Percentiles rank a stretch among this genome's conserved stretches.
Conservation (phyloP, 257 asterid genomes). For the Salvia splendens region DNA sequence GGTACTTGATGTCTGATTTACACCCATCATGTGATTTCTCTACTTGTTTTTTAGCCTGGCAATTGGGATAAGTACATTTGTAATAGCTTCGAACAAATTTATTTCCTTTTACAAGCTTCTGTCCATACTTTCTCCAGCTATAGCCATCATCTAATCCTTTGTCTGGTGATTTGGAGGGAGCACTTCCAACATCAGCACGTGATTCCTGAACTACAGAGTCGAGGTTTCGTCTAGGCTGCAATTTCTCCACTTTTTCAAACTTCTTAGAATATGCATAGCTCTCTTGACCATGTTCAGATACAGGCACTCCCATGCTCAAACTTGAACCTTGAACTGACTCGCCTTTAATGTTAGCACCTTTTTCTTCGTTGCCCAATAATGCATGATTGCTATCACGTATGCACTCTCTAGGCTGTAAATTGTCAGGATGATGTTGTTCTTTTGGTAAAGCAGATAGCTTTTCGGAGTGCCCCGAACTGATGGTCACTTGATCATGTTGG, state of each 20-base stretch:
- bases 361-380: slow-evolving; percentile 31
- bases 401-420: slow-evolving; percentile 31
- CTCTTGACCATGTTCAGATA: slow-evolving; percentile 36
- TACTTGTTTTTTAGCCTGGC: slow-evolving; percentile 81
- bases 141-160: slow-evolving; percentile 77
- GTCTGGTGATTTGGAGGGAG: slow-evolving; percentile 43
- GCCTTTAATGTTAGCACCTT: slow-evolving; percentile 13
- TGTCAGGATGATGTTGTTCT: slow-evolving; percentile 34
- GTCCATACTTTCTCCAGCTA: slow-evolving; percentile 98
- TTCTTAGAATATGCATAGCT: slow-evolving; percentile 35
- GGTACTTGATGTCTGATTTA: slow-evolving; percentile 66
- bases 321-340: slow-evolving; percentile 27
- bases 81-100: slow-evolving; percentile 81
- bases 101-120: slow-evolving; percentile 90
- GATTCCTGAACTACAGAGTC: slow-evolving; percentile 44
- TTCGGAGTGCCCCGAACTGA: slow-evolving; percentile 22
- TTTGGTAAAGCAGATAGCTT: slow-evolving; percentile 30
- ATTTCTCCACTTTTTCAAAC: slow-evolving; percentile 54
- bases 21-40: slow-evolving; percentile 80
- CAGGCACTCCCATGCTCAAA: slow-evolving; percentile 33
- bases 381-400: slow-evolving; percentile 32
- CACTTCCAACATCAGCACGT: slow-evolving; percentile 41
- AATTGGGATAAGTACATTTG: slow-evolving; percentile 69
- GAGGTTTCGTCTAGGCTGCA: slow-evolving; percentile 60
- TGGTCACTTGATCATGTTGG: slow-evolving; percentile 29